Evolutionary conservation across 306 rosid genomes (phyloP).

Genomic region (Astragalus glycyphyllos): DNA sequence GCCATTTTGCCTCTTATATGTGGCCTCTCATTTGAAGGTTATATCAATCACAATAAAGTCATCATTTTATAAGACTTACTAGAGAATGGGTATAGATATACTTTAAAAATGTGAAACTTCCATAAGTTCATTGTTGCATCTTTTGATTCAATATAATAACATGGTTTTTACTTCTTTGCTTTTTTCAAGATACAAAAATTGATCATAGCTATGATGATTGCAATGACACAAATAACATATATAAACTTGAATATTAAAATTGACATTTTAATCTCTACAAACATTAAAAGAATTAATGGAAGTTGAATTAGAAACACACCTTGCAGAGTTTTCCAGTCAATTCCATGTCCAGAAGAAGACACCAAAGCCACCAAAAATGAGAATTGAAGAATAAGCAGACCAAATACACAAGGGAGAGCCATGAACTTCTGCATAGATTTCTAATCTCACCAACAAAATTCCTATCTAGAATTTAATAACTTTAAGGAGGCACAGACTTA

Average conservation of each 20-base stretch:
- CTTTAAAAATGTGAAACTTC: not conserved
- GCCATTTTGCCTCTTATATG: no score
- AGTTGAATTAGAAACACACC: slow-evolving; percentile 50
- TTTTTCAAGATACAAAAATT: slow-evolving; percentile 1
- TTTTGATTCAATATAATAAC: not conserved
- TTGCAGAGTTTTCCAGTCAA: slow-evolving; percentile 63
- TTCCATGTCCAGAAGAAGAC: slow-evolving; percentile 63
- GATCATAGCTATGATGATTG: not conserved
- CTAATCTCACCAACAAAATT: slow-evolving; percentile 26
- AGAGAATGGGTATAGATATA: not conserved
- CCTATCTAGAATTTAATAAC: slow-evolving; percentile 16
- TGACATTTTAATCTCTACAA: not conserved
- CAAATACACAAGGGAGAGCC: slow-evolving; percentile 46
- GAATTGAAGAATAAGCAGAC: slow-evolving; percentile 53
- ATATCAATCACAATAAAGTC: no score
- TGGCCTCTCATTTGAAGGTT: no score
- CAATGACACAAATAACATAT: not conserved
- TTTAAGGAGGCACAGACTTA: no score
- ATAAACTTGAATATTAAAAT: not conserved
- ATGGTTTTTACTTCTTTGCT: slow-evolving; percentile 17
- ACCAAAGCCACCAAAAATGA: slow-evolving; percentile 50
- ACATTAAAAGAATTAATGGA: not conserved
- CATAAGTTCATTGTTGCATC: not conserved
- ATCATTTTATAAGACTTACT: not conserved
- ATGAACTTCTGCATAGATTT: slow-evolving; percentile 56